Conservation (phyloP, 257 asterid genomes). For the Forsythia suspensa region DNA sequence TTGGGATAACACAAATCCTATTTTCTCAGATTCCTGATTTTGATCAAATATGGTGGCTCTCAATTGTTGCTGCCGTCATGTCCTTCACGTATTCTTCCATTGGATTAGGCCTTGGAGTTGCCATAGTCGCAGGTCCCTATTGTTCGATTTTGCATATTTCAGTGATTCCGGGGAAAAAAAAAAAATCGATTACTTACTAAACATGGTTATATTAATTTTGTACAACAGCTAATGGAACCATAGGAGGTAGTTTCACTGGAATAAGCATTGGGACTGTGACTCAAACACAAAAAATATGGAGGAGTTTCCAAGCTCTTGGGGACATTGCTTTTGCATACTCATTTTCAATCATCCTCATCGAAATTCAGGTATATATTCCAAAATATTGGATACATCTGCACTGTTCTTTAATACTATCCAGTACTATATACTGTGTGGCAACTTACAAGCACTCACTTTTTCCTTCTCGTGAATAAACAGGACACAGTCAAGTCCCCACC, state of each 20-base stretch:
- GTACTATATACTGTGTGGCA: neutral
- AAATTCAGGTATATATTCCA: conserved; percentile 40
- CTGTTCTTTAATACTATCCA: neutral
- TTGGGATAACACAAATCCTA: conserved; percentile 46
- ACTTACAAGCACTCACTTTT: neutral
- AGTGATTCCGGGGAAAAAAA: neutral
- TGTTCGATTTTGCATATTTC: neutral
- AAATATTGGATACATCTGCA: neutral
- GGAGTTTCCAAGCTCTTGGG: conserved; percentile 57
- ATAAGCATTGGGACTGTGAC: conserved; percentile 58
- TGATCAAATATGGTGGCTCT: conserved; percentile 57
- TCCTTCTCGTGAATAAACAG: conserved; percentile 15
- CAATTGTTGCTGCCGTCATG: conserved; percentile 52
- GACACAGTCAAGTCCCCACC: conserved; percentile 57
- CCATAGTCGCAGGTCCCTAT: conserved; percentile 37
- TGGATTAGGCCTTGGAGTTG: conserved; percentile 53
- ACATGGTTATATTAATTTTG: neutral
- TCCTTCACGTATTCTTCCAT: conserved; percentile 55
- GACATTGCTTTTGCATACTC: conserved; percentile 58
- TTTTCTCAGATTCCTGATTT: conserved; percentile 62
- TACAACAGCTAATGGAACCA: conserved; percentile 33
- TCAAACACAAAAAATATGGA: conserved; percentile 52
- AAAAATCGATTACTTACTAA: neutral
- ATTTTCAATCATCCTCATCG: conserved; percentile 50
- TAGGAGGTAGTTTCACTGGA: conserved; percentile 56